Base-by-base conservation (phyloP, 345 rosid genomes). In the Leavenworthia alabamica region DNA sequence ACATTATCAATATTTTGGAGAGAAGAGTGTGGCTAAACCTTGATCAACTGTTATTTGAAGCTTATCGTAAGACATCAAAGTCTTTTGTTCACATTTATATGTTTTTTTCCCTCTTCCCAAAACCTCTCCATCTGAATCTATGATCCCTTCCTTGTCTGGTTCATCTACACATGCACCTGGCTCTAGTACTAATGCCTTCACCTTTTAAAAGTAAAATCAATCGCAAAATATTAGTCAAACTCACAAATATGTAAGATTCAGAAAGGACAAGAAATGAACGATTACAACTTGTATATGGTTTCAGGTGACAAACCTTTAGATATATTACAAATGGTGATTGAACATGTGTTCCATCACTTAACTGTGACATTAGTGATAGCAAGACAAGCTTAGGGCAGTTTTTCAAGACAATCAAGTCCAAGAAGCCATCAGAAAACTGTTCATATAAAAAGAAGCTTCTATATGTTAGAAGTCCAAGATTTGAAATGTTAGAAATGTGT, bases 361-460 rank as follows among this genome's bases (percentile, higher is more conserved):
- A 36, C 57, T 73, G 60, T 15, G 79, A 64, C 86, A 89, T 62
- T 12, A 82, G 52, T 13, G 80, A 53, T 3, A 93, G 70, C 81
- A 93, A 68, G 24, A 78, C 63, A 28, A 87, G 41, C 79, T 61
- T 85, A 8, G 99, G 95, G 65, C 86, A 74, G 15, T 68, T 72
- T 73, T 67, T 80, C 12, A 82, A 46, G 22, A 88, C 65, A 45
- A 93, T 75, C 77, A 93, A 73, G 71, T 93, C 99, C 73, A 89
- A 60, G 78, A 57, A 89, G 45, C 99, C 99, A 71, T 93, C 97
- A 22, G 99, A 84, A 68, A 93, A 89, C 99, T 93, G 78, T 39
- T 62, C 64, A 61, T 12, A 13, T 1, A 53, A 9, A 4, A 13
- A 7, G 14, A 62, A 36, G 19, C 6, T 14, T 22, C 14, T 6